Base-by-base conservation (phyloP, 2,329 filamentous ascomycete species). In the Pseudocercospora eumusae region DNA sequence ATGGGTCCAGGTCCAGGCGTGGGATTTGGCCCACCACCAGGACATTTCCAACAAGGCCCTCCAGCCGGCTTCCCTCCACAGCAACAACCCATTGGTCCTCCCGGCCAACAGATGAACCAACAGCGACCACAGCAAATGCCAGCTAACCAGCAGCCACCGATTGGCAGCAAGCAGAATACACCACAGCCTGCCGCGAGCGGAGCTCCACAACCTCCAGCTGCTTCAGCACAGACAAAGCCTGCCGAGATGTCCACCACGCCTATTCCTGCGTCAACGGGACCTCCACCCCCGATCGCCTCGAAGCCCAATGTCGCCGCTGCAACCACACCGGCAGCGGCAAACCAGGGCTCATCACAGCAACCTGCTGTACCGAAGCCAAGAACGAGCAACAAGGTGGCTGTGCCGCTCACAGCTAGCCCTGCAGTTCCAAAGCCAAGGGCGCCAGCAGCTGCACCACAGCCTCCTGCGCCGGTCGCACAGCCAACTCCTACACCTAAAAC, bases 281-380 rank as follows among this genome's bases (percentile, higher is more conserved):
- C 88, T 4, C 83, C 86, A 4, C 87, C 86, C 47, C 88, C 88
- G 0, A 81, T 86, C 40, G 87, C 89, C 31, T 87, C 88, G 6
- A 91, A 91, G 76, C 87, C 88, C 7, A 83, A 86, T 27, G 79
- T 80, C 20, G 80, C 86, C 61, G 82, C 83, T 54, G 84, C 84
- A 2, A 80, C 82, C 25, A 82, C 84, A 27, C 81, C 83, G 10
- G 75, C 84, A 15, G 74, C 78, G 13, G 72, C 76, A 18, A 72
- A 66, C 70, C 75, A 61, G 59, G 64, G 75, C 11, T 66, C 76
- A 33, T 40, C 60, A 21, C 73, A 78, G 56, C 74, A 67, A 62
- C 77, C 59, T 27, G 49, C 57, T n/a, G 53, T 45, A 25, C 60
- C 69, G 2, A 80, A 77, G 70, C 76, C 77, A 20, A 78, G 74